Conservation (phyloP, 2,329 filamentous ascomycete species). For the Colletotrichum brevisporum region DNA sequence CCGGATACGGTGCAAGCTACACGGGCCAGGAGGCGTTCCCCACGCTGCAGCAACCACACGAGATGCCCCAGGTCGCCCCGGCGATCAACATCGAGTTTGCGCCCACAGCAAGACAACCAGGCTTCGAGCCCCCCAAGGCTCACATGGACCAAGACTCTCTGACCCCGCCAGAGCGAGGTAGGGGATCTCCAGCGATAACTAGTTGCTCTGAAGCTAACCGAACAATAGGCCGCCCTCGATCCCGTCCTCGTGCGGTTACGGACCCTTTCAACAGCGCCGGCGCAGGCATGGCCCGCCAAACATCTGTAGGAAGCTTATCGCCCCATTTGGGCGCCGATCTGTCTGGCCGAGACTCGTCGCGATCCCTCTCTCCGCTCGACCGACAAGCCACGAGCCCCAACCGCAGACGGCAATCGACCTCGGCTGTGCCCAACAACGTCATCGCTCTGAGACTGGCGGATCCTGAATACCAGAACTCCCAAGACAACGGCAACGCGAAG, state of each 20-base stretch:
- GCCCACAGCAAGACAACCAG: conserved; percentile 77
- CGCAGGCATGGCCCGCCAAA: conserved; percentile 55
- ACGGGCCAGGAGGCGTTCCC: conserved; percentile 67
- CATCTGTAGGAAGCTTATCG: conserved; percentile 59
- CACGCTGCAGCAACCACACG: conserved; percentile 63
- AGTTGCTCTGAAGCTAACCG: conserved; percentile 41
- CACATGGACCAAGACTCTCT: conserved; percentile 83
- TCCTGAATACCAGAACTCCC: conserved; percentile 82
- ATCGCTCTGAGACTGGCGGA: conserved; percentile 93
- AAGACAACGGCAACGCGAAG: conserved; percentile 74
- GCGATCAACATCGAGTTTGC: conserved; percentile 96
- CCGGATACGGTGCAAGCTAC: conserved; percentile 55
- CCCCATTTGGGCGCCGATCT: conserved; percentile 64
- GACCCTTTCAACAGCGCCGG: conserved; percentile 70
- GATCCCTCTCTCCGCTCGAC: conserved; percentile 73
- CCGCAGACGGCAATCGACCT: conserved; percentile 73
- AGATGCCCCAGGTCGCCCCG: conserved; percentile 86
- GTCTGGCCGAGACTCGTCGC: conserved; percentile 61
- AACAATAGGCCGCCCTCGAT: conserved; percentile 61
- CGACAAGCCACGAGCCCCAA: conserved; percentile 63
- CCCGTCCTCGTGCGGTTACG: conserved; percentile 69
- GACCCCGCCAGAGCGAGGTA: conserved; percentile 83
- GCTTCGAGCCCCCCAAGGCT: conserved; percentile 76
- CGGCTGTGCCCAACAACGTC: conserved; percentile 72
- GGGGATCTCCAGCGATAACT: neutral